phyloP scores from a whole-genome alignment of 352 stramenopile species.

The Hyaloperonospora brassicae region DNA sequence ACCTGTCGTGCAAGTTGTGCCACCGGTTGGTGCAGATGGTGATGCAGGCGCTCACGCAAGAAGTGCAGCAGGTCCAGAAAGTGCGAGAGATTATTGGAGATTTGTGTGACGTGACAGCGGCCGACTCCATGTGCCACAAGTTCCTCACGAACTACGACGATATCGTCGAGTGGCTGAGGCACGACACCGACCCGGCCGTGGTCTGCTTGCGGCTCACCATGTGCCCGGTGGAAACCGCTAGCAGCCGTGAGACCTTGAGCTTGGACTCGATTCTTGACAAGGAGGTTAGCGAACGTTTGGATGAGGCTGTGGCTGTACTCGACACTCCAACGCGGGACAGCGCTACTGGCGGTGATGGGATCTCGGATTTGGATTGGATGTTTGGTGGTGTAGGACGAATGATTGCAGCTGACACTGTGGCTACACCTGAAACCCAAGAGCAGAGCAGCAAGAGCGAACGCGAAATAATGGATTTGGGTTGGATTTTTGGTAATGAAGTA shows the following conservation, averaged over 20 bases:
- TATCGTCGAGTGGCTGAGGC: slow-evolving; percentile 69
- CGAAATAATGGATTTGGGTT: too few relatives aligned
- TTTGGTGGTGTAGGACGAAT: too few relatives aligned
- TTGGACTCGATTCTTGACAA: slow-evolving; percentile 7
- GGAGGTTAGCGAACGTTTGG: too few relatives aligned
- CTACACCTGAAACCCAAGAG: too few relatives aligned
- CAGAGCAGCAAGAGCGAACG: too few relatives aligned
- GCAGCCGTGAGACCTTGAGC: slow-evolving; percentile 7
- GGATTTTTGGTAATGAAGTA: too few relatives aligned
- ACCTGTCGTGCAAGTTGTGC: slow-evolving; percentile 63
- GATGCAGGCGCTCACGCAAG: slow-evolving; percentile 40
- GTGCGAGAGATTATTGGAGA: slow-evolving; percentile 70
- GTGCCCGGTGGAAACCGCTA: slow-evolving; percentile 33
- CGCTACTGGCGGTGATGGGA: too few relatives aligned
- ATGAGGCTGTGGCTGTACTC: too few relatives aligned
- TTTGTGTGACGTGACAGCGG: slow-evolving; percentile 58
- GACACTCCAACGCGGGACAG: too few relatives aligned
- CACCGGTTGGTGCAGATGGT: slow-evolving; percentile 74
- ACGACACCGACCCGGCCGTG: slow-evolving; percentile 51
- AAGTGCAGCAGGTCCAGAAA: slow-evolving; percentile 54
- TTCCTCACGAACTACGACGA: slow-evolving; percentile 71
- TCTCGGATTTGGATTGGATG: too few relatives aligned
- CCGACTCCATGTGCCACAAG: slow-evolving; percentile 70
- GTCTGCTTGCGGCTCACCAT: slow-evolving; percentile 56
- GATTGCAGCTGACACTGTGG: too few relatives aligned